Evolutionary conservation across 305 asterid species (phyloP).

Genomic region (Fraxinus sp.): DNA sequence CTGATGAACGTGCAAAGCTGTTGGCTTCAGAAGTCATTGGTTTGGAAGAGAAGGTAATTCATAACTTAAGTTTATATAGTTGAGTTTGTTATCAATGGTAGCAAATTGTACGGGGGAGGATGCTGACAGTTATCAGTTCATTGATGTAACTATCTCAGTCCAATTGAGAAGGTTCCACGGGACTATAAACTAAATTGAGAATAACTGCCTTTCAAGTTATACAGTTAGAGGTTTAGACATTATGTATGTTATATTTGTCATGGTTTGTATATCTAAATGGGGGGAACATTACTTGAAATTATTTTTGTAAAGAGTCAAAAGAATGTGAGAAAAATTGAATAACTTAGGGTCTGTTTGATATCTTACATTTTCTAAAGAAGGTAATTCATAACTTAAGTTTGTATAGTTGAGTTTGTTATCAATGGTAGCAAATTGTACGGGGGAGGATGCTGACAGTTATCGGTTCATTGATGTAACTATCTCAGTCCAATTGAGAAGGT

Average conservation of each 20-base stretch:
- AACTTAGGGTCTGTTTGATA: too few species aligned
- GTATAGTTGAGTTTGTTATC: neutral
- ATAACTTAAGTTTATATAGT: neutral
- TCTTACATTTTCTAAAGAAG: too few species aligned
- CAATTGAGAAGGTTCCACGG: neutral
- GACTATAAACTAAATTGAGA: neutral
- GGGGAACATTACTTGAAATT: neutral
- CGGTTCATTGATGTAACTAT: neutral
- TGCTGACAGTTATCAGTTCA: neutral
- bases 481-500: neutral
- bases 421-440: neutral
- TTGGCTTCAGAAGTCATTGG: slow-evolving; percentile 97
- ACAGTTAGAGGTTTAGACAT: neutral
- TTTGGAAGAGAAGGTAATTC: slow-evolving; percentile 77
- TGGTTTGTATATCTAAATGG: neutral
- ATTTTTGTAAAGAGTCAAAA: neutral
- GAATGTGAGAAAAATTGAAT: neutral
- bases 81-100: neutral
- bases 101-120: neutral
- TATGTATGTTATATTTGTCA: neutral
- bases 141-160: neutral
- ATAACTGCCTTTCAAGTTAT: neutral
- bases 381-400: neutral
- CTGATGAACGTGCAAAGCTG: slow-evolving; percentile 93
- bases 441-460: neutral